Evolutionary conservation across 345 rosid species (phyloP).

Genomic region (Psidium friedrichsthalianum): DNA sequence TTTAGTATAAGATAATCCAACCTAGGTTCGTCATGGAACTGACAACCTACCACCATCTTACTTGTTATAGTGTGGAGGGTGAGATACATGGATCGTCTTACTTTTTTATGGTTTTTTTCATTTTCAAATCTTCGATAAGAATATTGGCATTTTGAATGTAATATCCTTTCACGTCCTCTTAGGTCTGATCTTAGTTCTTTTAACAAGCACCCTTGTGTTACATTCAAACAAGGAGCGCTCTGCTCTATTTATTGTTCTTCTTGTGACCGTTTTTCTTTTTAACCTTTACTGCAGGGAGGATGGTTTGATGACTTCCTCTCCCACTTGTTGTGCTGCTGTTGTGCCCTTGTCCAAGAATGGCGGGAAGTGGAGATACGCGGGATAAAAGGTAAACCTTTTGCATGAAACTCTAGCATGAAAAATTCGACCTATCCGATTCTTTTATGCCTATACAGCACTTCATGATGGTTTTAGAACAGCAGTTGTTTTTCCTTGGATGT

Average conservation of each 20-base stretch:
- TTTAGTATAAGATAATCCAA: not conserved
- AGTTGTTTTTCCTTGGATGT: not conserved
- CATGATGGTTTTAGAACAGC: not conserved
- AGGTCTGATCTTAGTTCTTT: not conserved
- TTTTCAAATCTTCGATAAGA: not conserved
- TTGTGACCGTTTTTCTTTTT: not conserved
- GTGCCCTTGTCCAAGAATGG: constrained; percentile 93
- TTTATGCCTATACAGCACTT: not conserved
- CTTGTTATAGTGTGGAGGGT: not conserved
- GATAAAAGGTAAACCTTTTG: constrained; percentile 30
- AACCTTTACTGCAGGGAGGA: constrained; percentile 50
- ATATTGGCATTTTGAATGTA: not conserved
- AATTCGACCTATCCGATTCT: not conserved
- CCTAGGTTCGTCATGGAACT: not conserved
- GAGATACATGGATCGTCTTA: not conserved
- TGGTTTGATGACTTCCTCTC: constrained; percentile 79
- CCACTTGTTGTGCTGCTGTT: constrained; percentile 90
- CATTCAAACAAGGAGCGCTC: not conserved
- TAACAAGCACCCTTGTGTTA: not conserved
- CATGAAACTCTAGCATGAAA: not conserved
- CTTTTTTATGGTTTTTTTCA: not conserved
- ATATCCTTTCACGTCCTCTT: not conserved
- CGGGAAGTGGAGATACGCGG: constrained; percentile 87
- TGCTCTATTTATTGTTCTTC: not conserved
- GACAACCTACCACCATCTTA: not conserved